Evolutionary conservation across 768 basidiomycete genomes (phyloP), one percentile per base, ranked within the genome.

Genomic region (Phlebiopsis flavidoalba): DNA sequence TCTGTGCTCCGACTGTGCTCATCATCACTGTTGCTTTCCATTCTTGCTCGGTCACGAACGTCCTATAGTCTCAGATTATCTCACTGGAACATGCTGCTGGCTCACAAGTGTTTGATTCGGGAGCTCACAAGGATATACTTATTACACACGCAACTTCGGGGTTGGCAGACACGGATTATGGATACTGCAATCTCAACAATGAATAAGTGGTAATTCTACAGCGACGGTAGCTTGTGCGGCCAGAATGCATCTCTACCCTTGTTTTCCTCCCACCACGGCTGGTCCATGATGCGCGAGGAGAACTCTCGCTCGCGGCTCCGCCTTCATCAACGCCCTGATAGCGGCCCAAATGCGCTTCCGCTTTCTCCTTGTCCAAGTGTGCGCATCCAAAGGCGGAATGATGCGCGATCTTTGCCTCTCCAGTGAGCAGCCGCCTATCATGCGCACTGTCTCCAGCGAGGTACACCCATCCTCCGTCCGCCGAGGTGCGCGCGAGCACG

Each of bases 371-470:
- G 46, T 60, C 43, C 31, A 17, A 8, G 36, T 60, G 53, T 8
- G 51, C 59, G 24, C 54, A 55, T 6, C 54, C 54, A 26, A 55
- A 55, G 2, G 43, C 12, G 15, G 5, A 6, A 37, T 55, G 53
- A 6, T 37, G 22, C 24, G 54, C 75, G 48, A 85, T 75, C 7
- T 73, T 64, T n/a, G 73, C 72, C 60, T 79, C 74, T 11, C 80
- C 80, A 0, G 76, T 81, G 55, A 85, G 67, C 51, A 85, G 72
- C 15, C 77, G 73, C 75, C 76, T 76, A 66, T 84, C 79, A 65
- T 85, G 84, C 5, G 80, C 83, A 61, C 79, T 79, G 65, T 86
- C 83, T 0, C 79, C 82, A 1, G 73, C 82, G 14, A 85, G 74
- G 63, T 76, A 80, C 17, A 85, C 72, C 85, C 85, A 86, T 0